These are phyloP conservation scores for Chrysoporthe cubensis DNA, from an alignment of 2,329 filamentous ascomycete species.

Conservation along the genomic window DNA sequence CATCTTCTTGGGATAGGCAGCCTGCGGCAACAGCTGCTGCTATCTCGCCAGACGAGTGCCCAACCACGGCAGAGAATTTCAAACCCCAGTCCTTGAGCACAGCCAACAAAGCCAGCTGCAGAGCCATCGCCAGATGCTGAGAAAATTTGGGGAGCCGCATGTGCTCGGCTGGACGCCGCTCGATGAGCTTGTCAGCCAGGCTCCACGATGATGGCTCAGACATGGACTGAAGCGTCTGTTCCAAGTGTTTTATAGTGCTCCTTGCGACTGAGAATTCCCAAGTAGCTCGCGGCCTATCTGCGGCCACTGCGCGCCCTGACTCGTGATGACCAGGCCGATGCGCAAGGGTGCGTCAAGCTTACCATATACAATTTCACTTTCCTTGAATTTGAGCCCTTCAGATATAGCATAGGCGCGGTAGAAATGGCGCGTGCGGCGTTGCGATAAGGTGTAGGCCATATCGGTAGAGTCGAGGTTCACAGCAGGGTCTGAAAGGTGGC, in stretches of 20 bases:
- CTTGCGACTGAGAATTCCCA: conserved; percentile 19
- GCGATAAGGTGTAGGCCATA: conserved; percentile 30
- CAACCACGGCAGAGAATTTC: not conserved
- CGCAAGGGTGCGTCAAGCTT: conserved; percentile 12
- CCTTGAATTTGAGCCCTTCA: not conserved
- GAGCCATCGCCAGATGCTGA: conserved; percentile 11
- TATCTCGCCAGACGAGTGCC: conserved; percentile 23
- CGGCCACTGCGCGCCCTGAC: conserved; percentile 35
- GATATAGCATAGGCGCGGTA: conserved; percentile 22
- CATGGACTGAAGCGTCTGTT: conserved; percentile 27
- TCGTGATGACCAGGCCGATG: conserved; percentile 34
- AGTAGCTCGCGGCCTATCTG: conserved; percentile 36
- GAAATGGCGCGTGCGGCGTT: conserved; percentile 20
- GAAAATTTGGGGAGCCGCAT: conserved; percentile 26
- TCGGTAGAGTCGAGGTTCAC: conserved; percentile 14
- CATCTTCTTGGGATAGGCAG: not conserved
- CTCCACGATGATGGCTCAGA: conserved; percentile 32
- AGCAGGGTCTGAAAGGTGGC: conserved; percentile 2
- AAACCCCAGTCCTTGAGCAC: conserved; percentile 11
- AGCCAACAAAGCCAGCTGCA: conserved; percentile 10
- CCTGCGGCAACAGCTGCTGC: conserved; percentile 26
- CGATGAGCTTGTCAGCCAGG: conserved; percentile 27
- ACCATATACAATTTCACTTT: conserved; percentile 2
- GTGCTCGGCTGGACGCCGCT: conserved; percentile 25
- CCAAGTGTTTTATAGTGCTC: conserved; percentile 25